Evolutionary conservation across 257 asterid genomes (phyloP).

Genomic region (Marsdenia floribunda): DNA sequence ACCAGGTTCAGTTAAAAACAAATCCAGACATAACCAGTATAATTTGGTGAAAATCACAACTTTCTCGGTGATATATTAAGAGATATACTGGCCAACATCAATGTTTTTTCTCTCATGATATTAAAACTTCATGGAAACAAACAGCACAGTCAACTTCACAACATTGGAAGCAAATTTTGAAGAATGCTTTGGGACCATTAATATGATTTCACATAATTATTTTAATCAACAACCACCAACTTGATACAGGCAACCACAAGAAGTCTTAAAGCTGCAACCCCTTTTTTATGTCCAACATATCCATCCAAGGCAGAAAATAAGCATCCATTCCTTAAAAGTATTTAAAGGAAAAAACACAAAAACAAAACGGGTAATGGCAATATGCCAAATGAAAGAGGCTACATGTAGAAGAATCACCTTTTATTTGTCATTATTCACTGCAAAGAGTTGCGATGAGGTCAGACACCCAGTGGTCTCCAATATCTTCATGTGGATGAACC

Average conservation of each 20-base stretch:
- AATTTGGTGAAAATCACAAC: not conserved
- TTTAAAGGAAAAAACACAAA: not conserved
- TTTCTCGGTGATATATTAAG: not conserved
- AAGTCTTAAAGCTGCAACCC: not conserved
- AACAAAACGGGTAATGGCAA: not conserved
- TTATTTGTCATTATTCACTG: not conserved
- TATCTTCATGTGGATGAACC: not conserved
- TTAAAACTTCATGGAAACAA: not conserved
- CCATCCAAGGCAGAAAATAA: not conserved
- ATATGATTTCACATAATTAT: not conserved
- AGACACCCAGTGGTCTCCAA: not conserved
- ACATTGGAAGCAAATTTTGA: not conserved
- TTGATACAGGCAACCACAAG: not conserved
- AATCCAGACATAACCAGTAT: not conserved
- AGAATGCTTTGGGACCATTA: no score
- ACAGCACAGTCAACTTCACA: not conserved
- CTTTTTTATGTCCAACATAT: not conserved
- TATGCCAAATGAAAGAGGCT: conserved; percentile 3
- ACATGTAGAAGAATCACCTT: conserved; percentile 3
- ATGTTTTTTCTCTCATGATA: not conserved
- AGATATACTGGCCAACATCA: not conserved
- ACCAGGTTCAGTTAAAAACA: not conserved
- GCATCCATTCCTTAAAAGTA: not conserved
- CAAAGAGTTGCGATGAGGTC: not conserved
- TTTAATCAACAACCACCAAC: conserved; percentile 1